Percentiles rank a stretch among this genome's conserved stretches.
Evolutionary conservation across 2,329 filamentous ascomycete species (phyloP).

Genomic region (Ceratocystiopsis sp.): DNA sequence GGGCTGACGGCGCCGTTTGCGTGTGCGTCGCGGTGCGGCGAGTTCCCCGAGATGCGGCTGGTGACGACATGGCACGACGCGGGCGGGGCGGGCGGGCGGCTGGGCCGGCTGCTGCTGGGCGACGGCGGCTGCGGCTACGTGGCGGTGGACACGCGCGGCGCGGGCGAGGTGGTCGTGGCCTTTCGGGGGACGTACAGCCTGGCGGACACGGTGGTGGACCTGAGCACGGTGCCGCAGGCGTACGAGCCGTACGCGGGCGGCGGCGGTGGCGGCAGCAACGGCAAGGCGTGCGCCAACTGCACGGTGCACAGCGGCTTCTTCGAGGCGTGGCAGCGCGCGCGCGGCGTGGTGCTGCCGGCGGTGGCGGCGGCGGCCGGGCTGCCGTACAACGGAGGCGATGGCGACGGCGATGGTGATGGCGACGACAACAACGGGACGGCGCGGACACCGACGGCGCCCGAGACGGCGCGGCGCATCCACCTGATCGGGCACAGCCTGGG

Average conservation of each 20-base stretch:
- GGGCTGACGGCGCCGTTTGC: no score
- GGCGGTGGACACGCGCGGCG: slow-evolving; percentile 60
- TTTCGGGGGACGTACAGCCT: slow-evolving; percentile 93
- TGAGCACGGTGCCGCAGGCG: slow-evolving; percentile 75
- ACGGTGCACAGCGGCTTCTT: slow-evolving; percentile 88
- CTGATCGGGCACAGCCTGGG: slow-evolving; percentile 85
- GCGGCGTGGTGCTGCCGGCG: slow-evolving; percentile 48
- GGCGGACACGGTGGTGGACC: slow-evolving; percentile 75
- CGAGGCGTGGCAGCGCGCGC: slow-evolving; percentile 63
- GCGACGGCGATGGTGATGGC: no score
- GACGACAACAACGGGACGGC: background rate
- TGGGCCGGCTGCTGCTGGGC: no score
- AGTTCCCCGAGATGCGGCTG: slow-evolving; percentile 67
- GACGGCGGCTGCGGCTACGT: slow-evolving; percentile 91
- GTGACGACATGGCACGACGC: slow-evolving; percentile 85
- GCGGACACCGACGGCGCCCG: slow-evolving; percentile 47
- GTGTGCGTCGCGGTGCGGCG: slow-evolving; percentile 68
- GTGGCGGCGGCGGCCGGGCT: slow-evolving; percentile 37
- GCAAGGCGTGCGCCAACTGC: slow-evolving; percentile 57
- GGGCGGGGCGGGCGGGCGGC: no score
- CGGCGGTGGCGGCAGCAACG: slow-evolving; percentile 17
- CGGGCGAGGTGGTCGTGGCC: slow-evolving; percentile 51
- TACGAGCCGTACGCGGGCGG: slow-evolving; percentile 66
- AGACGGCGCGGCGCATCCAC: no score
- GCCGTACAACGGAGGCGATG: no score